Evolutionary conservation across 2,329 filamentous ascomycete species (phyloP), one percentile per base, ranked within the genome.

Genomic region (Metarhizium brunneum): DNA sequence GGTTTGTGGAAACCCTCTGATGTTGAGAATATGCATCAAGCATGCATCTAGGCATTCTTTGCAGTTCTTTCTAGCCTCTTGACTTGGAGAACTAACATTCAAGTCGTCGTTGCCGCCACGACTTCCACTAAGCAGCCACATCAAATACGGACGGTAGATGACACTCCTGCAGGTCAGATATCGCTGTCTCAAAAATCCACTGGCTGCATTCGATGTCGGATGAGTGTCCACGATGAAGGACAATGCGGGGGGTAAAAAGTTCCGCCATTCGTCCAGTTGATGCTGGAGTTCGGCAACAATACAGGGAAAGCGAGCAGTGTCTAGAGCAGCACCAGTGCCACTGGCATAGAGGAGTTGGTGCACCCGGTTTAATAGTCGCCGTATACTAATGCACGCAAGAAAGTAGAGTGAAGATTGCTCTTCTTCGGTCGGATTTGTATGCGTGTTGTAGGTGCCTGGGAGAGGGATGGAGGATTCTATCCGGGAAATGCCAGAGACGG

Each of bases 351-450:
- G 68, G 0, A 80, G 67, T 54, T 79, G 73, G 50, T 79, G 73
- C 0, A 78, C 74, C 16, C 76, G 67, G 56, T 78, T 78, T 2
- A 79, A 66, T 0, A 78, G 66, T 1, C 75, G 69, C 0, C 76
- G 67, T 70, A 78, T 78, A 2, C 73, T 79, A 35, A 81, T 79
- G 40, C 77, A 81, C 1, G 78, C 77, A 2, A 81, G 67, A 52
- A 80, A 79, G 60, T 80, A 80, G 0, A 80, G 69, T 0, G 77
- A 76, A 0, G 77, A 78, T 38, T 76, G 69, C 58, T 80, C 75
- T 53, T 75, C 72, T 2, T 73, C 69, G 0, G 61, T 56, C 0
- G 66, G 57, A 1, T 66, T 66, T 1, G 64, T 59, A 52, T 80
- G 77, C 0, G 76, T 79, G 51, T 71, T 64, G 62, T 77, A 78